Evolutionary conservation across 345 rosid genomes (phyloP), one percentile per base, ranked within the genome.

Genomic region (Cardiospermum halicacabum): DNA sequence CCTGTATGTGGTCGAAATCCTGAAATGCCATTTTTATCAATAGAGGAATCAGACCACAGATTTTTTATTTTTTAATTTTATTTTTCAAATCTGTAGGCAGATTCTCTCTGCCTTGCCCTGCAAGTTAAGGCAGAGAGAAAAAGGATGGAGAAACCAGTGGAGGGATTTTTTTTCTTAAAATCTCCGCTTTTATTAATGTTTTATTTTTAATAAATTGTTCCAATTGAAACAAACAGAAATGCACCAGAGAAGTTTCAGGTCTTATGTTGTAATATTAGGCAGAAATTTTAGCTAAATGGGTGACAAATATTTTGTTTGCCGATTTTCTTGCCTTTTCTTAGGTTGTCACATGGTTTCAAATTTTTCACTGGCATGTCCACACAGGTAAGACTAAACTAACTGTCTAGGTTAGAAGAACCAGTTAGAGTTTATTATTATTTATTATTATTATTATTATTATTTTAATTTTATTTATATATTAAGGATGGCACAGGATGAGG

Each of bases 1-100:
- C 92, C 7, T 89, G 85, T 27, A 92, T 71, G 26, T 69, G 71
- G 65, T 87, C 96, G 51, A 92, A 92, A 74, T 92, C 98, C 39
- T 92, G 96, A 73, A 92, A 92, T n/a, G 57, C 98, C 98, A 92
- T 92, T 54, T 56, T 59, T 2, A 39, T 11, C 1, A 24, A 2
- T 18, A n/a, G n/a, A n/a, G n/a, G n/a, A n/a, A n/a, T n/a, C n/a
- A n/a, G n/a, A n/a, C n/a, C n/a, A n/a, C n/a, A n/a, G n/a, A n/a
- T n/a, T n/a, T n/a, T n/a, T n/a, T n/a, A n/a, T n/a, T n/a, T n/a
- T n/a, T n/a, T n/a, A n/a, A n/a, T n/a, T n/a, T n/a, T n/a, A n/a
- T n/a, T n/a, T n/a, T n/a, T n/a, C n/a, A n/a, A n/a, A n/a, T n/a
- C n/a, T n/a, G 11, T 3, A 61, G 75, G 80, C 77, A 72, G 85